Evolutionary conservation across 2,329 filamentous ascomycete species (phyloP), one percentile per base, ranked within the genome.

Genomic region (Xylariaceae sp.): DNA sequence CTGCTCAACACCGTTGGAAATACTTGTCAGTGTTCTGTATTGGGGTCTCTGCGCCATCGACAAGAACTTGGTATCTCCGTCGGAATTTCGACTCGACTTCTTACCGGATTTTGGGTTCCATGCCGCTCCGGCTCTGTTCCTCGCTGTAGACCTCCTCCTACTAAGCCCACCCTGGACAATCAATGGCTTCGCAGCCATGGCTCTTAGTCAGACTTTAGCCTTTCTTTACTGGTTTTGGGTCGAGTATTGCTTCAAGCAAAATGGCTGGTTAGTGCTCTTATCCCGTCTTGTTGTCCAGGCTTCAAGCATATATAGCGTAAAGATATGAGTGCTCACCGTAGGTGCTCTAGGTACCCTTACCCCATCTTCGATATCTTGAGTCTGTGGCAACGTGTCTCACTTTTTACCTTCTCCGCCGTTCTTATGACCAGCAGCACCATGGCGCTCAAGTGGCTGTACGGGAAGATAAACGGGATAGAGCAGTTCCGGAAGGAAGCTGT

Each of bases 171-270:
- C 84, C 1, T 88, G 83, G 78, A 80, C 80, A 0, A 74, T 85
- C 44, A 68, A 71, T 8, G 69, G 70, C 6, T 67, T 78, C n/a
- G 69, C 72, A 1, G 74, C 79, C 4, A 69, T 85, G 53, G 63
- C 65, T 1, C 55, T 84, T 17, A 79, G 76, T 47, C 71, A 72
- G 9, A 56, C 50, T 2, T 61, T 87, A 30, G 82, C 81, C 0
- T 77, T 84, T 45, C 58, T 64, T 3, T 89, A 89, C 60, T 89
- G 83, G 83, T 73, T 74, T 47, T 89, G 85, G 84, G 75, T 88
- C 16, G 83, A 88, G 61, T 69, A 77, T 16, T 88, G 83, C 64
- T 85, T 76, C 52, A 69, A 68, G 31, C 67, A 74, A 43, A 88
- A 88, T 52, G 77, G 81, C 55, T 76, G 69, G 76, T 79, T 56